Base-by-base conservation (phyloP, 2,329 filamentous ascomycete species). In the Verticillium nonalfalfae region DNA sequence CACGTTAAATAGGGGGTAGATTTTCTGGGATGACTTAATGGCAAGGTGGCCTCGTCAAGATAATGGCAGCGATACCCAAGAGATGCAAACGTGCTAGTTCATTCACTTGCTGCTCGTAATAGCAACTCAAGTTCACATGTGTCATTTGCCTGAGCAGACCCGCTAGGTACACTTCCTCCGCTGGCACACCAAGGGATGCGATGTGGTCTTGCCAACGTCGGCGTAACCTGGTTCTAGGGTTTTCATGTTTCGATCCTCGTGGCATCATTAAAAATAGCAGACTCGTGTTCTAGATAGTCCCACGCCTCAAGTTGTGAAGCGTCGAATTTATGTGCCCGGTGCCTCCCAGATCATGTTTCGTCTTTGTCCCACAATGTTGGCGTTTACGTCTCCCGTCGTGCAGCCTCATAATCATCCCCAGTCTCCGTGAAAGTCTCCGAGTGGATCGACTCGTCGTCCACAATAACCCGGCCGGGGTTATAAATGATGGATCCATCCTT, bases 1-100 rank as follows among this genome's bases (percentile, higher is more conserved):
- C 72, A 95, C 91, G 1, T 75, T 95, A 64, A 95, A 96, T 74
- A 86, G 89, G 78, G 91, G 91, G 0, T 84, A 60, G 69, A 36
- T 35, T 26, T 33, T n/a, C 50, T n/a, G 40, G 6, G 56, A 52
- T 13, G 54, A 33, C 40, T 14, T 56, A 18, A 14, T 33, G 56
- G 18, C 34, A 33, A 21, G 33, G 21, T 45, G 31, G 34, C 10
- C 26, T 15, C 14, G 31, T 33, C 35, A 38, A 18, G 33, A 58
- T 39, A 9, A 18, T 15, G 56, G 56, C 45, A 52, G 9, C 45
- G 45, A 52, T 52, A 52, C 45, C 45, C 45, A 52, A 52, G 21
- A 52, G 45, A 26, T 26, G 45, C 18, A 52, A 31, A 52, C 4
- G n/a, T 52, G 21, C n/a, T 18, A 18, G 18, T 21, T 21, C 21